phyloP scores from a whole-genome alignment of 345 rosid species.

The Eucalyptus regnans region DNA sequence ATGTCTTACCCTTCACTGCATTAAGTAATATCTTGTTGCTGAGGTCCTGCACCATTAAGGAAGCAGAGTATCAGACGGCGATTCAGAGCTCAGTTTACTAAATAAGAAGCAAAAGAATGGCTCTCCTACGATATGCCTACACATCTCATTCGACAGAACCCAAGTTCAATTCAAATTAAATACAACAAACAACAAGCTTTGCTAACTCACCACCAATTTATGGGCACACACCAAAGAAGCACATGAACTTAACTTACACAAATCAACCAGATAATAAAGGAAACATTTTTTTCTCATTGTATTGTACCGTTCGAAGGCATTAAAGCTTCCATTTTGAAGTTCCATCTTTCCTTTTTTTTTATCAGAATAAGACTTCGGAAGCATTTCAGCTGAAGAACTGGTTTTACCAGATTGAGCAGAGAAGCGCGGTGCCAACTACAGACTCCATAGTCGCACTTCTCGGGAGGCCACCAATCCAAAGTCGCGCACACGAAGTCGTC shows the following conservation, averaged over 20 bases:
- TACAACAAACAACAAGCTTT: not conserved
- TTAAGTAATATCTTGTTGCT: conserved; percentile 34
- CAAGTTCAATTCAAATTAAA: not conserved
- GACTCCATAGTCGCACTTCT: conserved; percentile 92
- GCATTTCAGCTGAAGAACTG: not conserved
- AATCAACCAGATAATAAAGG: not conserved
- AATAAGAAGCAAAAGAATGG: not conserved
- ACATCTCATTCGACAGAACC: not conserved
- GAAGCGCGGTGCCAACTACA: conserved; percentile 88
- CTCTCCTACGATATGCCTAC: not conserved
- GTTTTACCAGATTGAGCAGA: conserved; percentile 71
- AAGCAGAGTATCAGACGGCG: not conserved
- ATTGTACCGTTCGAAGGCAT: not conserved
- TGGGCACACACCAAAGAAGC: not conserved
- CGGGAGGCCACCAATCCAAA: conserved; percentile 98
- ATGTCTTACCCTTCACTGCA: conserved; percentile 36
- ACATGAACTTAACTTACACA: not conserved
- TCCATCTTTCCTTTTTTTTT: not conserved
- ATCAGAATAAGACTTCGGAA: not conserved
- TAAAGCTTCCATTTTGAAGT: not conserved
- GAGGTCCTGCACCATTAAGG: conserved; percentile 38
- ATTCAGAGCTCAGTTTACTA: not conserved
- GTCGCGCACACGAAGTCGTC: conserved; percentile 92
- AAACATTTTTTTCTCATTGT: not conserved
- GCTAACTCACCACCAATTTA: not conserved